A percentile compares a stretch with the other conserved stretches of the same genome.
phyloP scores from a whole-genome alignment of 192 early-diverging fungal genomes.

The Lobosporangium transversale region DNA sequence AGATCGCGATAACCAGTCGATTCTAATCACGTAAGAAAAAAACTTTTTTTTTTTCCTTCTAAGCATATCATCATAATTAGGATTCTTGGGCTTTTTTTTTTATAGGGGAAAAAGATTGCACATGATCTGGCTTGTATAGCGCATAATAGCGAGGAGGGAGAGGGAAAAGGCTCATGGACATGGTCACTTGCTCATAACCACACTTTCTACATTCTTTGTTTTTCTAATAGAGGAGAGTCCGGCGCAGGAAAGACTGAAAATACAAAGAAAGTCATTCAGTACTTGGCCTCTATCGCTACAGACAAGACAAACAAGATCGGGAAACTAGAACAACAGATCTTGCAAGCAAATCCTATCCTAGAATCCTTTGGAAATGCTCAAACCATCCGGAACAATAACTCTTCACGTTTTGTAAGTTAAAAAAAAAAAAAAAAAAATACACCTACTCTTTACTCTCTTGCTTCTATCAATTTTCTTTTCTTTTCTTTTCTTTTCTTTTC shows the following conservation, averaged over 20 bases:
- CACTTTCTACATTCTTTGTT: not conserved
- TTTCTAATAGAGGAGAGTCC: slow-evolving; percentile 83
- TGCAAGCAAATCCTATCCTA: slow-evolving; percentile 96
- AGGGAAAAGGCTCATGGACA: no score
- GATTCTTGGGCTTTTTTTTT: no score
- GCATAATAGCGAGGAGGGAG: no score
- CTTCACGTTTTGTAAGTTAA: slow-evolving; percentile 89
- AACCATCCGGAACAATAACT: slow-evolving; percentile 99
- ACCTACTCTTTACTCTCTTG: no score
- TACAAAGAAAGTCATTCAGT: slow-evolving; percentile 99
- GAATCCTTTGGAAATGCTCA: slow-evolving; percentile 99
- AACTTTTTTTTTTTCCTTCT: not conserved
- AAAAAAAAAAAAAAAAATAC: not conserved
- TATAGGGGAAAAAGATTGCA: no score
- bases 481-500: no score
- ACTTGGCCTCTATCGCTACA: slow-evolving; percentile 89
- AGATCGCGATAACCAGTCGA: slow-evolving; percentile 94
- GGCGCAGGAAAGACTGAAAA: slow-evolving; percentile 99
- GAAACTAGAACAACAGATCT: slow-evolving; percentile 88
- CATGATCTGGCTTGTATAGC: no score
- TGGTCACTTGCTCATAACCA: no score
- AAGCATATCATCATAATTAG: no score
- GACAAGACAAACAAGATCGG: slow-evolving; percentile 62
- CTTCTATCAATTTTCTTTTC: no score
- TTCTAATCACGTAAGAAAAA: slow-evolving; percentile 88